These are phyloP conservation scores for Meyerozyma carpophila DNA, from an alignment of 1,139 yeast genomes.

Conservation along the genomic window DNA sequence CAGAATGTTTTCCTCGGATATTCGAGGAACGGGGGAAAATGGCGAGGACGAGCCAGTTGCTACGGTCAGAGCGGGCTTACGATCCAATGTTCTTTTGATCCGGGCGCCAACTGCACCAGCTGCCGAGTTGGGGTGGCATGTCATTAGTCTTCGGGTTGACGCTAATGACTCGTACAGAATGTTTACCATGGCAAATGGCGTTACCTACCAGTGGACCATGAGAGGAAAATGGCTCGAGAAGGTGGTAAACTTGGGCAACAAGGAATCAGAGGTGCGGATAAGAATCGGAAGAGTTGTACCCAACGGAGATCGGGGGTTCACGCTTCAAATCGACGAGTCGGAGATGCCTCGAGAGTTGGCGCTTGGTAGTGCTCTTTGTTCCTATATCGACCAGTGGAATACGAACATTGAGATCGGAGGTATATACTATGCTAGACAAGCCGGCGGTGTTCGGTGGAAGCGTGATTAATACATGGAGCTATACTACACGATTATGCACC, in stretches of 20 bases:
- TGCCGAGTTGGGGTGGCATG: constrained; percentile 61
- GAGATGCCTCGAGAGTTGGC: constrained; percentile 54
- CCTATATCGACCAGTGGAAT: constrained; percentile 64
- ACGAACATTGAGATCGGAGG: constrained; percentile 58
- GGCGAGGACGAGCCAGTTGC: constrained; percentile 56
- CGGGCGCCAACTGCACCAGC: constrained; percentile 43
- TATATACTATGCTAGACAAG: constrained; percentile 50
- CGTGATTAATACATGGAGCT: constrained; percentile 31
- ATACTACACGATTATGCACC: neutral
- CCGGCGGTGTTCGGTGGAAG: constrained; percentile 52
- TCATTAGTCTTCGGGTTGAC: constrained; percentile 55
- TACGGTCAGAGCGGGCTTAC: constrained; percentile 52
- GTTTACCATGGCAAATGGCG: constrained; percentile 55
- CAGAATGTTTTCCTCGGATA: constrained; percentile 44
- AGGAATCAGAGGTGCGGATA: constrained; percentile 58
- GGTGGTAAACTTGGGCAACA: constrained; percentile 52
- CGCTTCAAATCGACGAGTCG: constrained; percentile 46
- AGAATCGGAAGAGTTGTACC: constrained; percentile 50
- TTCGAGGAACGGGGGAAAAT: constrained; percentile 33
- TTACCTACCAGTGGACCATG: constrained; percentile 60
- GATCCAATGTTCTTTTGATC: constrained; percentile 52
- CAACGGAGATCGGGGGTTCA: constrained; percentile 48
- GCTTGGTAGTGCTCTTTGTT: constrained; percentile 51
- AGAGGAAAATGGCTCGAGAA: constrained; percentile 53
- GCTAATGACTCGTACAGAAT: constrained; percentile 55